A percentile compares a stretch with the other conserved stretches of the same genome.
These are phyloP conservation scores for Babesia ovis DNA, from an alignment of 169 alveolate species.

Conservation along the genomic window DNA sequence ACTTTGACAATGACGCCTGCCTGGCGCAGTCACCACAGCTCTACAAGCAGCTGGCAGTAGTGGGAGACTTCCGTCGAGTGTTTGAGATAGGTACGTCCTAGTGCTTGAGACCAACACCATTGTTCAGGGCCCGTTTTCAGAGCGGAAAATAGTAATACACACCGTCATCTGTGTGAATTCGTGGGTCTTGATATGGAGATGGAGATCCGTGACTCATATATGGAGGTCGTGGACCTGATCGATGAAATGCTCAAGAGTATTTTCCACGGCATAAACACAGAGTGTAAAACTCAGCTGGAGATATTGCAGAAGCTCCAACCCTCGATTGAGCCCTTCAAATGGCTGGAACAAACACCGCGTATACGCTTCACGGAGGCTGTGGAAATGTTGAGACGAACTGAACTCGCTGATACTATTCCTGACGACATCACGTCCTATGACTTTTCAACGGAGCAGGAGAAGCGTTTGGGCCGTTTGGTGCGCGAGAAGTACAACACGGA, in stretches of 20 bases:
- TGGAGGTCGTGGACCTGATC: conserved; percentile 93
- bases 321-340: conserved; percentile 44
- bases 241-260: conserved; percentile 88
- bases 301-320: conserved; percentile 58
- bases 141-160: conserved; percentile 98
- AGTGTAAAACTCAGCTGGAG: conserved; percentile 71
- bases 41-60: conserved; percentile 98
- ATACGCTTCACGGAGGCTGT: conserved; percentile 71
- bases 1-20: conserved; percentile 87
- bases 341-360: conserved; percentile 56
- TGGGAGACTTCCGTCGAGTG: conserved; percentile 95
- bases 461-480: conserved; percentile 91
- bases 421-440: conserved; percentile 85
- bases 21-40: conserved; percentile 99
- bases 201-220: conserved; percentile 93
- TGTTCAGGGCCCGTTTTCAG: conserved; percentile 95
- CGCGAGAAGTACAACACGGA: conserved; percentile 94
- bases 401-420: conserved; percentile 72
- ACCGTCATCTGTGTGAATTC: conserved; percentile 99
- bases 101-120: not conserved
- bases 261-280: conserved; percentile 84
- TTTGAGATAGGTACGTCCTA: conserved; percentile 92
- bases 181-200: conserved; percentile 98
- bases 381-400: conserved; percentile 72
- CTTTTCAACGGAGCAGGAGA: conserved; percentile 93